A percentile compares a stretch with the other conserved stretches of the same genome.
phyloP scores from a whole-genome alignment of 345 rosid species.

The Pistacia integerrima region DNA sequence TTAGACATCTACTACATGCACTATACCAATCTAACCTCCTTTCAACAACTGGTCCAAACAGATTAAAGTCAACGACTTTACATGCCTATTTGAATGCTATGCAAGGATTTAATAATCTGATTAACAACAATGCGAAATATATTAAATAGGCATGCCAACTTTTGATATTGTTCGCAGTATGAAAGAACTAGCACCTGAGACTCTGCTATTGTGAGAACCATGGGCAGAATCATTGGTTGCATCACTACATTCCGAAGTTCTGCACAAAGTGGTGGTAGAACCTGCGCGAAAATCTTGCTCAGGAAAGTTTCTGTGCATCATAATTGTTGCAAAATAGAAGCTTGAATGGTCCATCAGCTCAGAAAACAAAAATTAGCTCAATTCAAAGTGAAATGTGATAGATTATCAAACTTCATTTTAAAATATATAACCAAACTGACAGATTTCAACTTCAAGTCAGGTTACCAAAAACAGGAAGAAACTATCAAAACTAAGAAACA shows the following conservation, averaged over 20 bases:
- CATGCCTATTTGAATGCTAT: neutral
- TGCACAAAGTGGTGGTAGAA: conserved; percentile 97
- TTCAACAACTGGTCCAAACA: neutral
- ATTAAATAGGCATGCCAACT: conserved; percentile 9
- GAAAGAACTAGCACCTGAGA: conserved; percentile 67
- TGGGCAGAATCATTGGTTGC: conserved; percentile 94
- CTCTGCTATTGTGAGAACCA: conserved; percentile 95
- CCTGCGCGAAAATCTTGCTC: conserved; percentile 52
- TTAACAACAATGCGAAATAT: conserved; percentile 10
- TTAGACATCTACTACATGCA: neutral
- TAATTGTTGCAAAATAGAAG: neutral
- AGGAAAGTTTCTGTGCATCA: conserved; percentile 9
- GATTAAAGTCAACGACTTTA: neutral
- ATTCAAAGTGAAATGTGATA: neutral
- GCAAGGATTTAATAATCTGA: conserved; percentile 7
- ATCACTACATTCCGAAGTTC: conserved; percentile 97
- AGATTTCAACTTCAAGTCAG: neutral
- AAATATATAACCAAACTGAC: neutral
- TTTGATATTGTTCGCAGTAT: conserved; percentile 11
- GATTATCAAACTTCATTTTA: neutral
- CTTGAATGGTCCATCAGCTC: conserved; percentile 5
- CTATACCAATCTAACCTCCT: neutral
- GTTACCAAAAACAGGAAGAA: neutral
- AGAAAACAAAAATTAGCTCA: neutral
- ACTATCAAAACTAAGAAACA: neutral